Conservation (phyloP, 164 flowering plant genomes). For the Magnolia sinica region DNA sequence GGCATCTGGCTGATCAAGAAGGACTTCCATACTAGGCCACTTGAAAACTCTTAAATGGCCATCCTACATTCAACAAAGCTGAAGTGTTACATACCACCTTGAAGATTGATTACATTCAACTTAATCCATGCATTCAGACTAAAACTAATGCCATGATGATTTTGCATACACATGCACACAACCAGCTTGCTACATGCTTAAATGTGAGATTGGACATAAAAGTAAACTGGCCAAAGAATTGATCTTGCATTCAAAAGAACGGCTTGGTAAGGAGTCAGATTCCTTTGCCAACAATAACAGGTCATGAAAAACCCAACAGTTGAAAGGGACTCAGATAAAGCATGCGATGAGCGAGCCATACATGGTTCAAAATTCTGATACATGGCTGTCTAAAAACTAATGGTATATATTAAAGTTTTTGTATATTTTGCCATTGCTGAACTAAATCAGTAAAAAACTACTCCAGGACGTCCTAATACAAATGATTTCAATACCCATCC, state of each 20-base stretch:
- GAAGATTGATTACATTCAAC: background rate
- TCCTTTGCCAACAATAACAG: background rate
- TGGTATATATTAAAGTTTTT: no score
- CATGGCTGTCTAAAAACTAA: no score
- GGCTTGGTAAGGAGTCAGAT: background rate
- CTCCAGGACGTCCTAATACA: no score
- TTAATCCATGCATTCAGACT: background rate
- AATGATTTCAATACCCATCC: no score
- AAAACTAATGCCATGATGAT: background rate
- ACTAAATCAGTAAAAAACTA: no score
- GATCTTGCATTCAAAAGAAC: background rate
- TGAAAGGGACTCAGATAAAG: background rate
- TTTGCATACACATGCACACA: background rate
- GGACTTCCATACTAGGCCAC: slow-evolving; percentile 86
- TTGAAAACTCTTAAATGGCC: slow-evolving; percentile 84
- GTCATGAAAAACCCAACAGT: background rate
- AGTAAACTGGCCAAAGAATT: background rate
- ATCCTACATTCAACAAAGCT: slow-evolving; percentile 73
- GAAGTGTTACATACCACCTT: slow-evolving; percentile 13
- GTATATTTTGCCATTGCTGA: no score
- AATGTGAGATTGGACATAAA: background rate
- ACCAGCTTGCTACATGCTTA: background rate
- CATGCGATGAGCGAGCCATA: background rate
- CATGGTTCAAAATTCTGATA: no score
- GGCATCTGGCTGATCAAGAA: slow-evolving; percentile 56